Evolutionary conservation across 2,329 filamentous ascomycete genomes (phyloP).

Genomic region (Calycina herbarum): DNA sequence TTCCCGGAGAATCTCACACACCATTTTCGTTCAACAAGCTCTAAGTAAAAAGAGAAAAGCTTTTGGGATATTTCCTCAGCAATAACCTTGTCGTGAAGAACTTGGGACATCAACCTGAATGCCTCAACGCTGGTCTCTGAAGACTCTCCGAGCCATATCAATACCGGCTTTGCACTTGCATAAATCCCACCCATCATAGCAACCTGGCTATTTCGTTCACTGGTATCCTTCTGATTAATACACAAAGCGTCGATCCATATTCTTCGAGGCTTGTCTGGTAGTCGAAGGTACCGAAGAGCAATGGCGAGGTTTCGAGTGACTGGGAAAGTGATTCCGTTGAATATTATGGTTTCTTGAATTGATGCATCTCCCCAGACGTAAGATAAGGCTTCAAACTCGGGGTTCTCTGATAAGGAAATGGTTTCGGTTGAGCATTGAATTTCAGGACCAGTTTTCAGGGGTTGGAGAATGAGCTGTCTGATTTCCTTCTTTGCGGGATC

Average conservation of each 20-base stretch:
- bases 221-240: not conserved
- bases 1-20: no score
- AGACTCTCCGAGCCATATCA: slow-evolving; percentile 7
- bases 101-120: not conserved
- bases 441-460: not conserved
- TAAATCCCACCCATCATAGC: not conserved
- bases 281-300: not conserved
- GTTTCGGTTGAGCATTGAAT: not conserved
- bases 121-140: not conserved
- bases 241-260: slow-evolving; percentile 3
- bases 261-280: not conserved
- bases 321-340: not conserved
- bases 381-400: not conserved
- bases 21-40: slow-evolving; percentile 1
- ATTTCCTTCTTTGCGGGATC: not conserved
- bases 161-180: not conserved
- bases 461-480: not conserved
- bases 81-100: not conserved
- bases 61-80: not conserved
- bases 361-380: slow-evolving; percentile 1
- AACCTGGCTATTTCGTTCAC: not conserved
- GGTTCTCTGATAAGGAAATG: not conserved
- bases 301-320: slow-evolving; percentile 1
- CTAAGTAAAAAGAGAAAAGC: not conserved
- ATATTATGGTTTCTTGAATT: not conserved